Percentiles rank a stretch among this genome's conserved stretches.
Conservation (phyloP, 495 filamentous ascomycete genomes). For the Aspergillus cristatus region DNA sequence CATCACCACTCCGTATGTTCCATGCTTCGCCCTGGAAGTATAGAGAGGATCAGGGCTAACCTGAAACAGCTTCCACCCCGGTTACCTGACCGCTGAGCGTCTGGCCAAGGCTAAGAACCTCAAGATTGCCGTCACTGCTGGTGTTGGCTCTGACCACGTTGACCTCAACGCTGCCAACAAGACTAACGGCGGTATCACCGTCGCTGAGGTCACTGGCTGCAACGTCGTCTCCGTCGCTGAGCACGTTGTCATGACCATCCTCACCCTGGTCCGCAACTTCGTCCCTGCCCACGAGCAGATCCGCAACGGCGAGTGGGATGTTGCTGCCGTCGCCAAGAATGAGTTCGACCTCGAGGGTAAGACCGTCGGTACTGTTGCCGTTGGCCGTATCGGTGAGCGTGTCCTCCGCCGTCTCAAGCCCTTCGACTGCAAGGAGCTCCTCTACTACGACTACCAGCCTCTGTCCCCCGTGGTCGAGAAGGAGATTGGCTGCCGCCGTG, state of each 20-base stretch:
- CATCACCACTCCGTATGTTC: slow-evolving; percentile 90
- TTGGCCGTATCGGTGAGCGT: slow-evolving; percentile 96
- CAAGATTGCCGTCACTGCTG: slow-evolving; percentile 91
- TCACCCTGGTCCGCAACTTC: slow-evolving; percentile 92
- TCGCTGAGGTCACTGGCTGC: slow-evolving; percentile 92
- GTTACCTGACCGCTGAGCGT: slow-evolving; percentile 93
- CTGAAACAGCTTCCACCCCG: slow-evolving; percentile 84
- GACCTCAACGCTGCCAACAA: slow-evolving; percentile 95
- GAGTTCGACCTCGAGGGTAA: slow-evolving; percentile 96
- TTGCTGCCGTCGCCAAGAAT: slow-evolving; percentile 92
- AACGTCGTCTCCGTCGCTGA: slow-evolving; percentile 87
- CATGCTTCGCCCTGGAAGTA: background rate
- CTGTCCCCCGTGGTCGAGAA: slow-evolving; percentile 77
- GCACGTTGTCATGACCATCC: slow-evolving; percentile 98
- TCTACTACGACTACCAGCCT: slow-evolving; percentile 99
- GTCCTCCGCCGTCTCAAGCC: slow-evolving; percentile 89
- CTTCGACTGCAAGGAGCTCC: slow-evolving; percentile 98
- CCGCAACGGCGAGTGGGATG: slow-evolving; percentile 82
- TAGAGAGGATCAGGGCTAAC: too few species aligned
- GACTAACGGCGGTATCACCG: slow-evolving; percentile 95
- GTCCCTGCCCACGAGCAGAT: slow-evolving; percentile 95
- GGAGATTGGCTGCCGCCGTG: slow-evolving; percentile 92
- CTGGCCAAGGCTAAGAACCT: slow-evolving; percentile 98
- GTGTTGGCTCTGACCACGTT: slow-evolving; percentile 97
- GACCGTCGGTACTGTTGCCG: slow-evolving; percentile 95